Evolutionary conservation across 169 alveolate species (phyloP), one percentile per base, ranked within the genome.

Genomic region (Theileria equi): DNA sequence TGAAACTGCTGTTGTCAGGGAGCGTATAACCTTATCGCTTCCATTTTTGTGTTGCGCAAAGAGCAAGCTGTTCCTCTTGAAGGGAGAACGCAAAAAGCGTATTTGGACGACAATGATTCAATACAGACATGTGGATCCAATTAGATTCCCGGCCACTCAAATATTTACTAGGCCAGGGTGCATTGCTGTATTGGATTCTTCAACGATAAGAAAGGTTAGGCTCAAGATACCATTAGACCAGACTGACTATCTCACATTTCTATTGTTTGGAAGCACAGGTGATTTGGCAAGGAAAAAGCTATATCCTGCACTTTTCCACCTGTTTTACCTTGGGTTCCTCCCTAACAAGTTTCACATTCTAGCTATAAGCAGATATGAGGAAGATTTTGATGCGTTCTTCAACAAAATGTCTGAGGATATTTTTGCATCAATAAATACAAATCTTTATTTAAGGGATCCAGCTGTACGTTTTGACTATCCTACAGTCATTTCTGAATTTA

Each of bases 161-260:
- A 66, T 77, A 21, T 77, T 77, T 54, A 77, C 86, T 13, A 77
- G 61, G 41, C 81, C 86, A 8, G 86, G 86, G 21, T 77, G 86
- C 45, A 62, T 77, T 13, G 73, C 77, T 6, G 86, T 77, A 7
- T 57, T 77, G 41, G 86, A 77, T 47, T 67, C 86, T 3, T 66
- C 81, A 7, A 48, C 67, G 17, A 66, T 65, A 10, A 65, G 81
- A 25, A 64, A 64, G n/a, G 64, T 66, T 19, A 38, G 81, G 5
- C 66, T 65, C 21, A 66, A 77, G 34, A 44, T 67, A 8, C 80
- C 80, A 7, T 28, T 66, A 26, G 69, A 65, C 28, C 70, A 38
- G 11, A 59, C 43, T 16, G 86, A 77, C 45, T 67, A 47, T 62
- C 62, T 77, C 26, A 66, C 86, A 0, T 54, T 77, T 25, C 32